phyloP scores from a whole-genome alignment of 352 stramenopile species.

The Globisporangium barbulae region DNA sequence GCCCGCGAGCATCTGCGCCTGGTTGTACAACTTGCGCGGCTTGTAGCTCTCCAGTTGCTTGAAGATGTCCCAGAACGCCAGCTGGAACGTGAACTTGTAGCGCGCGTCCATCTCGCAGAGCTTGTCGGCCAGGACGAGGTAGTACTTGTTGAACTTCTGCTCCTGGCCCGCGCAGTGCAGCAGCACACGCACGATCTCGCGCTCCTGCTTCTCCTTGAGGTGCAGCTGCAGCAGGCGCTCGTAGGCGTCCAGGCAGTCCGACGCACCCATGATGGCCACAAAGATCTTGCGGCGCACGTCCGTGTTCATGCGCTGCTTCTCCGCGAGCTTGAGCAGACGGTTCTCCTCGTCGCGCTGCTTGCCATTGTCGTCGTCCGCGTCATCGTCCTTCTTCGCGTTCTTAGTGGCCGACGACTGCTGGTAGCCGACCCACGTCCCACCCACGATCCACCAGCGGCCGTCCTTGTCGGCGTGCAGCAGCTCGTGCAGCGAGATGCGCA shows the following conservation, averaged over 20 bases:
- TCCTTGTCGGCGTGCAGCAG: constrained; percentile 80
- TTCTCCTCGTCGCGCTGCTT: constrained; percentile 42
- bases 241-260: constrained; percentile 95
- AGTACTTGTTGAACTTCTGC: constrained; percentile 94
- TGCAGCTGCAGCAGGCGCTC: constrained; percentile 91
- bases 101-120: constrained; percentile 93
- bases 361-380: constrained; percentile 16
- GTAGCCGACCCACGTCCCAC: constrained; percentile 91
- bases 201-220: constrained; percentile 90
- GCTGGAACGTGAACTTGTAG: constrained; percentile 95
- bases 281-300: constrained; percentile 95
- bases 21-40: constrained; percentile 87
- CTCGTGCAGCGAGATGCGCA: constrained; percentile 73
- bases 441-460: constrained; percentile 96
- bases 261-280: constrained; percentile 95
- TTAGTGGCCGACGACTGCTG: constrained; percentile 25
- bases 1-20: constrained; percentile 84
- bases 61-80: constrained; percentile 97
- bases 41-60: constrained; percentile 89
- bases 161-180: constrained; percentile 90
- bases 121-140: constrained; percentile 90
- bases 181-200: constrained; percentile 94
- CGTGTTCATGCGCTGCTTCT: constrained; percentile 98
- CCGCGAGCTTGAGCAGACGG: constrained; percentile 87
- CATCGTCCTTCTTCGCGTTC: constrained; percentile 16